Conservation (phyloP, 768 basidiomycete species). For the Lactarius sp. region DNA sequence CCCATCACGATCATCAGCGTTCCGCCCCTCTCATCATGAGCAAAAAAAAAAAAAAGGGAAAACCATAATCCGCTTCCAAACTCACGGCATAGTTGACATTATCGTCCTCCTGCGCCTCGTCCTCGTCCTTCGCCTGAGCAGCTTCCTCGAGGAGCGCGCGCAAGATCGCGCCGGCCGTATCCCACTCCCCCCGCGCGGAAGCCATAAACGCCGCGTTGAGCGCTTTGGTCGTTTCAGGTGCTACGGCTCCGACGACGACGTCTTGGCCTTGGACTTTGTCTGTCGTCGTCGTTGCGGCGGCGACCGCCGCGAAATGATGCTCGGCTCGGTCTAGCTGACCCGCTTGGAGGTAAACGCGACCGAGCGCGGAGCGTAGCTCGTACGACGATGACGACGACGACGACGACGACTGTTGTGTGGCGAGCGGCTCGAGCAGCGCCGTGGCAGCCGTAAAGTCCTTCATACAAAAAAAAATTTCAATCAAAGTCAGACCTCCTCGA, state of each 20-base stretch:
- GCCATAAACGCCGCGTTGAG: slow-evolving; percentile 68
- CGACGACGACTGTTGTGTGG: slow-evolving; percentile 25
- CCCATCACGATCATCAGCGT: too few species aligned
- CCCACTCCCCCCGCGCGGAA: slow-evolving; percentile 69
- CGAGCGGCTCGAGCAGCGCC: slow-evolving; percentile 63
- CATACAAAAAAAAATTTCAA: too few species aligned
- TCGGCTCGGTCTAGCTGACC: slow-evolving; percentile 59
- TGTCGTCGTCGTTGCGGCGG: slow-evolving; percentile 21
- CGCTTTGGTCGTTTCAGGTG: slow-evolving; percentile 37
- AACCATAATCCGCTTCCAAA: neutral
- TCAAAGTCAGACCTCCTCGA: too few species aligned
- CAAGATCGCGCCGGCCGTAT: slow-evolving; percentile 43
- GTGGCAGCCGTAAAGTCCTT: slow-evolving; percentile 70
- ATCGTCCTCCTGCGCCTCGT: slow-evolving; percentile 45
- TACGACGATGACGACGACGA: neutral
- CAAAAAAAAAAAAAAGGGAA: neutral
- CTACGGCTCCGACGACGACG: slow-evolving; percentile 42
- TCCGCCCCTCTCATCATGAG: neutral
- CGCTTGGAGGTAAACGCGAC: slow-evolving; percentile 67
- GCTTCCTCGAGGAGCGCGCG: slow-evolving; percentile 44
- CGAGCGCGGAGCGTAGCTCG: slow-evolving; percentile 63
- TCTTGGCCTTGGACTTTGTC: neutral
- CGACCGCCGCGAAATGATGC: slow-evolving; percentile 52
- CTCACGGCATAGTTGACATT: slow-evolving; percentile 2
- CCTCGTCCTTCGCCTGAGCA: slow-evolving; percentile 9